These are phyloP conservation scores for Amborella trichopoda DNA, from an alignment of 164 flowering plant genomes.

Conservation along the genomic window DNA sequence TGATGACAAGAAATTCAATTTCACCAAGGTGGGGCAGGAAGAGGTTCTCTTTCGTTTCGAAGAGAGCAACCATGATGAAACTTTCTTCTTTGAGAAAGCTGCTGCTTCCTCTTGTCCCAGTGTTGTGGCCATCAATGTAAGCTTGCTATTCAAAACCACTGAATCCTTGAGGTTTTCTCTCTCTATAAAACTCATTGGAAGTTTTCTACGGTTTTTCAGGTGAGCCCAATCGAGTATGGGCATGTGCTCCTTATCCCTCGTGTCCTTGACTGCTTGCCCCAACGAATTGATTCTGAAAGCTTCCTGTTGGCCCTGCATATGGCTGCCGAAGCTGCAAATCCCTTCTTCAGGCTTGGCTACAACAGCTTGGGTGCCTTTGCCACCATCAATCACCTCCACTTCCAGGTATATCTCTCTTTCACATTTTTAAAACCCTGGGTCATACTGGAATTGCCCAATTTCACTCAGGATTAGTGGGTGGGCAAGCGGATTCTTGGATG, in stretches of 20 bases:
- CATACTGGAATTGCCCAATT: too few relatives aligned
- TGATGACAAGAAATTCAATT: slow-evolving; percentile 74
- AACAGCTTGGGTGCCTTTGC: slow-evolving; percentile 98
- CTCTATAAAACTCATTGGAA: too few relatives aligned
- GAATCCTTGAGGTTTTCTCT: background rate
- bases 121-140: slow-evolving; percentile 79
- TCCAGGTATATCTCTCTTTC: slow-evolving; percentile 36
- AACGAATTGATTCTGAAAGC: slow-evolving; percentile 63
- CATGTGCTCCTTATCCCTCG: slow-evolving; percentile 83
- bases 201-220: too few relatives aligned
- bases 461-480: too few relatives aligned
- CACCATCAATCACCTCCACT: slow-evolving; percentile 88
- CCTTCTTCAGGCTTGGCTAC: slow-evolving; percentile 79
- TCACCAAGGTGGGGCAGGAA: slow-evolving; percentile 88
- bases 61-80: slow-evolving; percentile 21
- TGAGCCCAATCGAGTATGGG: slow-evolving; percentile 90
- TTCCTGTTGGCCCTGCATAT: slow-evolving; percentile 69
- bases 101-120: slow-evolving; percentile 31
- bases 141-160: background rate
- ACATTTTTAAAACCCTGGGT: too few relatives aligned
- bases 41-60: slow-evolving; percentile 71
- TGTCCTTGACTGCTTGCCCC: slow-evolving; percentile 60
- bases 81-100: slow-evolving; percentile 28
- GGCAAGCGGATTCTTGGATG: too few relatives aligned
- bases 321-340: slow-evolving; percentile 68